phyloP scores from a whole-genome alignment of 805 yeast species.

The Wickerhamiella domercqiae region DNA sequence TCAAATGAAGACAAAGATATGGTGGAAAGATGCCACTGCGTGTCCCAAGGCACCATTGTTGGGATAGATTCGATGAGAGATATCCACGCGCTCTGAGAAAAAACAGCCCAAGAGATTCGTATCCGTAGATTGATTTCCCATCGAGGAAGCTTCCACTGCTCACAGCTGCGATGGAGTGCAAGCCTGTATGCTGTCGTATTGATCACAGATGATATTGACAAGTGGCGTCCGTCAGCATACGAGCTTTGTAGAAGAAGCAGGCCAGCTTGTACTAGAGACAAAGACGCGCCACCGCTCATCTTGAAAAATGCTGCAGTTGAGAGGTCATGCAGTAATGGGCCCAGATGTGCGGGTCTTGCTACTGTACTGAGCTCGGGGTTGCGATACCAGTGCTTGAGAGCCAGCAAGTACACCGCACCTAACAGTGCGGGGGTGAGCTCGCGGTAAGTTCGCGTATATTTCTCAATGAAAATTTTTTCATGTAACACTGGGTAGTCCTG shows the following conservation, averaged over 20 bases:
- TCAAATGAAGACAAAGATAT: constrained; percentile 19
- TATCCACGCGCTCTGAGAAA: constrained; percentile 83
- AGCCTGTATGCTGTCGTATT: constrained; percentile 80
- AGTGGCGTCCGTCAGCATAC: constrained; percentile 44
- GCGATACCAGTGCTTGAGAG: constrained; percentile 90
- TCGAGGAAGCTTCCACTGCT: constrained; percentile 78
- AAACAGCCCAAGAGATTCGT: constrained; percentile 91
- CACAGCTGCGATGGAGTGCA: constrained; percentile 83
- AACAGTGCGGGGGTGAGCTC: constrained; percentile 83
- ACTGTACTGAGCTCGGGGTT: constrained; percentile 60
- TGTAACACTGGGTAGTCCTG: constrained; percentile 87
- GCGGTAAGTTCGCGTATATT: constrained; percentile 76
- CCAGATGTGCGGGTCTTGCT: constrained; percentile 54
- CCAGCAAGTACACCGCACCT: constrained; percentile 80
- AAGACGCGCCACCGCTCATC: constrained; percentile 69
- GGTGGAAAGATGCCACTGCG: constrained; percentile 58
- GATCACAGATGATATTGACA: constrained; percentile 77
- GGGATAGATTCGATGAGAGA: constrained; percentile 71
- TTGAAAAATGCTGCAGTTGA: constrained; percentile 53
- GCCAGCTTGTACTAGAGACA: constrained; percentile 47
- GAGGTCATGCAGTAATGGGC: constrained; percentile 48
- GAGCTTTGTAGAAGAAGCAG: constrained; percentile 34
- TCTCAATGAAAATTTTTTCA: constrained; percentile 80
- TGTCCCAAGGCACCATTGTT: constrained; percentile 48
- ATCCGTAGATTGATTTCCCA: constrained; percentile 89